Evolutionary conservation across 2,329 filamentous ascomycete genomes (phyloP), one percentile per base, ranked within the genome.

Genomic region (Neobulgaria alba): DNA sequence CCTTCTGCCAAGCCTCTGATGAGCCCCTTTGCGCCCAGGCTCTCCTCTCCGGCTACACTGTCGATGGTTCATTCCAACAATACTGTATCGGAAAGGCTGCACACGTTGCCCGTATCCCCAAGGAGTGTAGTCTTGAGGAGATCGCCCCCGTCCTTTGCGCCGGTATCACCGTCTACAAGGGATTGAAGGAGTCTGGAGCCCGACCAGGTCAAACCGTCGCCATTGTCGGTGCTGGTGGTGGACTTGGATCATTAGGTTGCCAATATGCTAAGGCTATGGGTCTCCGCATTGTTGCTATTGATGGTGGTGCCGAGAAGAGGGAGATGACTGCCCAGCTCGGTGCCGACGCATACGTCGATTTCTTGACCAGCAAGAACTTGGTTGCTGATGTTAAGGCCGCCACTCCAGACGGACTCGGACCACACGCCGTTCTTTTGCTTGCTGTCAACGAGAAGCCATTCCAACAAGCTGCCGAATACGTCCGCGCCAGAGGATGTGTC

Each of bases 191-290:
- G 64, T 87, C 85, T 0, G 79, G 76, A 29, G 80, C 73, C 19
- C 69, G 72, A 41, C 78, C 87, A 2, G 86, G 87, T 21, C 79
- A 93, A 63, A 80, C 71, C 29, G 77, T 94, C 18, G 88, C 85
- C 51, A 82, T 95, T 50, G 85, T 93, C 47, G 88, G 88, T 58
- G 87, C 86, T 19, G 86, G 86, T 50, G 86, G 87, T 63, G 85
- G 86, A 55, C 73, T 94, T 42, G 87, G 86, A 20, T 79, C 73
- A 41, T 68, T 93, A 50, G 87, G 86, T 16, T 71, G 83, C 53
- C 89, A 95, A 67, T 95, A 94, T 64, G 87, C 85, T 39, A 85
- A 82, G 64, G 89, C 88, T 31, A 94, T 95, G 88, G 87, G 88
- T 44, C 67, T 94, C 38, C 72, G 79, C 49, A 69, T 78, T 51